Conservation (phyloP, 306 rosid species). For the Fragaria ananassa region DNA sequence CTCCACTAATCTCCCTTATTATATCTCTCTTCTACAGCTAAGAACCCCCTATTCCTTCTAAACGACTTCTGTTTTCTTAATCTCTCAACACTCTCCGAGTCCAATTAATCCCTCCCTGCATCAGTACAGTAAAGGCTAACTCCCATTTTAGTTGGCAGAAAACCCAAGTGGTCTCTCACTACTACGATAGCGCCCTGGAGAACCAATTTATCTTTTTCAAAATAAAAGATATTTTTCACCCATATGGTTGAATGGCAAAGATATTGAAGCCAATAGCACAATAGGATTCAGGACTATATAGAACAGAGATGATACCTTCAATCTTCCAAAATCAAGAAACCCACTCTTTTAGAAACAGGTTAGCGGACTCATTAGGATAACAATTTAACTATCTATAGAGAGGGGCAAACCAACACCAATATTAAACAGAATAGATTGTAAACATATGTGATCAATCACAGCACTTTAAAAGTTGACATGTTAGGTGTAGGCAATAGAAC, state of each 20-base stretch:
- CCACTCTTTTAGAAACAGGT: not conserved
- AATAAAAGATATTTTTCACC: not conserved
- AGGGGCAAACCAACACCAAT: not conserved
- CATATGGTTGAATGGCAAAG: not conserved
- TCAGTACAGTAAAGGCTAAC: not conserved
- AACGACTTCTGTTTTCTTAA: no score
- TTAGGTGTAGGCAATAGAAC: slow-evolving; percentile 19
- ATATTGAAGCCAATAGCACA: not conserved
- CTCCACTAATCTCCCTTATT: no score
- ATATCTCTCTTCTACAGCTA: no score
- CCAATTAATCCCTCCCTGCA: no score
- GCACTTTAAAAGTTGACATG: not conserved
- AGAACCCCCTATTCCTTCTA: no score
- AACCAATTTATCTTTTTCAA: not conserved
- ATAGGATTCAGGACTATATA: not conserved
- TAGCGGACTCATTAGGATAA: not conserved
- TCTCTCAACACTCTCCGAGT: no score
- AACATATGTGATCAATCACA: not conserved
- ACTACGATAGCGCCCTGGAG: not conserved
- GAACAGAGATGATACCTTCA: not conserved
- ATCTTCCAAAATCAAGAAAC: not conserved
- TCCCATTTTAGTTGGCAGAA: not conserved
- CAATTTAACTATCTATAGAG: not conserved
- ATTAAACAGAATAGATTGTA: not conserved
- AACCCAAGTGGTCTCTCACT: not conserved